phyloP scores from a whole-genome alignment of 331 rosid species.

The Erythrophleum ivorense region DNA sequence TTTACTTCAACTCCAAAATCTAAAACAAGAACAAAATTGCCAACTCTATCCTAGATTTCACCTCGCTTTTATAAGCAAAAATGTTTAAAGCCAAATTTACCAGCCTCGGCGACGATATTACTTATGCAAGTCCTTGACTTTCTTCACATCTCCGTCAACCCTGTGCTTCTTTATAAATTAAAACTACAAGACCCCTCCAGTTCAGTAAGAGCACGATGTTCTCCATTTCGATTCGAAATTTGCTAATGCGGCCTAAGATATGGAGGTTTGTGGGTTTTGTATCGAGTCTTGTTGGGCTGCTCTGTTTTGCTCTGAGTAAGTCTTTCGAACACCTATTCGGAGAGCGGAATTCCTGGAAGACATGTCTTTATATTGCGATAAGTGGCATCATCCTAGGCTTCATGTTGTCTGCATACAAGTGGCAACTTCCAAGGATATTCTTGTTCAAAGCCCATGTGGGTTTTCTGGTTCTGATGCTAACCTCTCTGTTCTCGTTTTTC shows the following conservation, averaged over 20 bases:
- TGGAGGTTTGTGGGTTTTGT: conserved; percentile 27
- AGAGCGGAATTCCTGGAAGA: neutral
- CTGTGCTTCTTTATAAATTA: neutral
- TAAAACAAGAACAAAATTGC: neutral
- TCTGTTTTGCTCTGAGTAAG: conserved; percentile 23
- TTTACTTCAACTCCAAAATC: neutral
- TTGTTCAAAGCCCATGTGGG: neutral
- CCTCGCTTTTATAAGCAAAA: neutral
- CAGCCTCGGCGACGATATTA: neutral
- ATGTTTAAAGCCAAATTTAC: neutral
- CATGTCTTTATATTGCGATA: neutral
- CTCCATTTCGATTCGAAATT: neutral
- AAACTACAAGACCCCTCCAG: neutral
- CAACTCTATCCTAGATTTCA: neutral
- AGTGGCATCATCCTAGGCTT: neutral
- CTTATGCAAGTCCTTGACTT: neutral
- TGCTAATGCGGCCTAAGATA: neutral
- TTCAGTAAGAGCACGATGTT: too few relatives aligned
- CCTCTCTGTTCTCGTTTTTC: conserved; percentile 4
- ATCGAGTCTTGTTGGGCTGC: conserved; percentile 13
- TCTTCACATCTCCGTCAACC: neutral
- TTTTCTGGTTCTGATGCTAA: neutral
- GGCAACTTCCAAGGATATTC: neutral
- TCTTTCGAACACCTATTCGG: conserved; percentile 22
- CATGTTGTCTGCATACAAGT: neutral